Conservation (phyloP, 805 yeast species). For the Clavispora vitiphila region DNA sequence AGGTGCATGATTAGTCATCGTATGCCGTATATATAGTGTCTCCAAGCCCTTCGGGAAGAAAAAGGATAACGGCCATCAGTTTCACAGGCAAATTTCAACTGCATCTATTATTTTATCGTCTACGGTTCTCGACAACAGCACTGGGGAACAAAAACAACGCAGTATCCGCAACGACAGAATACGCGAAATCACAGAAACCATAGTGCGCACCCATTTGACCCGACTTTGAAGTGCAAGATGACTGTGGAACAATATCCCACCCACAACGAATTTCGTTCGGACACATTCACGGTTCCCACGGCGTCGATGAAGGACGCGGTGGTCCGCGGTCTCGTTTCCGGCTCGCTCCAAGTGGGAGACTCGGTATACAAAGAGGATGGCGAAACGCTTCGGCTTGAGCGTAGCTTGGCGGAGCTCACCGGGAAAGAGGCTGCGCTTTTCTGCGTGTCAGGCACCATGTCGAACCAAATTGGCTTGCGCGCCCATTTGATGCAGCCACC, state of each 20-base stretch:
- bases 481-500: slow-evolving; percentile 78
- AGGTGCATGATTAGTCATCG: not conserved
- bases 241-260: slow-evolving; percentile 18
- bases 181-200: no score
- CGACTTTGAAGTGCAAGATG: no score
- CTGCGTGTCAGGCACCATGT: slow-evolving; percentile 85
- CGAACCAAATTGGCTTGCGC: slow-evolving; percentile 83
- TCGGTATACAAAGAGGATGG: slow-evolving; percentile 84
- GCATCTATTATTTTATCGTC: no score
- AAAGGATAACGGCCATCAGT: no score
- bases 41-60: not conserved
- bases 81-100: no score
- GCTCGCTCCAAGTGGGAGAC: slow-evolving; percentile 53
- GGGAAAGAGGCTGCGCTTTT: slow-evolving; percentile 79
- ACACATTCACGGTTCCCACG: slow-evolving; percentile 89
- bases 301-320: slow-evolving; percentile 61
- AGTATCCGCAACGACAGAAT: no score
- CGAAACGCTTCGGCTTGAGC: slow-evolving; percentile 61
- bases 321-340: slow-evolving; percentile 32
- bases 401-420: slow-evolving; percentile 57
- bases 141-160: no score
- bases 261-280: slow-evolving; percentile 48
- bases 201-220: no score
- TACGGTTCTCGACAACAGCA: no score
- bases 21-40: not conserved